Evolutionary conservation across 2,329 filamentous ascomycete genomes (phyloP), one percentile per base, ranked within the genome.

Genomic region (Dothistroma pini): DNA sequence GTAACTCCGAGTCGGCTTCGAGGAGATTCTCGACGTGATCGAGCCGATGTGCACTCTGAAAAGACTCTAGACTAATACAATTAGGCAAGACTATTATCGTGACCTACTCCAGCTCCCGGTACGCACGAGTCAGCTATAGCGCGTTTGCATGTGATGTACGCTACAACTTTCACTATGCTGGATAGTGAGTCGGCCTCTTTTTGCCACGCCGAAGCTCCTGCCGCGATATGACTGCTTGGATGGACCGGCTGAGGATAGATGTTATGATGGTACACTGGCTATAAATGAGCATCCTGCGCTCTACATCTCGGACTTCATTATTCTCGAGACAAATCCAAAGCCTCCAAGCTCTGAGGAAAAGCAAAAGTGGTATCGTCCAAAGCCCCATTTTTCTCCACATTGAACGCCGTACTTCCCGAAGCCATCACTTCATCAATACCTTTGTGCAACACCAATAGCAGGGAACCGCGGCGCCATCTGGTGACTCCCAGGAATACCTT

Each of bases 401-500:
- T 29, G 41, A 29, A 25, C 31, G 32, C 52, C 44, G 19, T 21
- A 8, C 19, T 29, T 14, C 29, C 10, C 10, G 44, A 60, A 60
- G 59, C 21, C 63, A 57, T 65, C 12, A 54, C 56, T 49, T 48
- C 31, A 38, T 58, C 34, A 58, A 47, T 53, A 58, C 35, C 22
- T 58, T 19, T 58, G 56, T 31, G 25, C 31, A 51, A 53, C 49
- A 16, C 47, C 47, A 11, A 58, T 31, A 29, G 48, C 41, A 25
- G 52, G 58, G n/a, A 56, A 60, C 22, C 58, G 34, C 47, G 58
- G 54, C 29, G 58, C 52, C 58, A 60, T 60, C 44, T 60, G 58
- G 19, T 35, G 41, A n/a, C 63, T 66, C 10, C 61, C 61, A 1
- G 64, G 62, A 61, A 66, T 67, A 1, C 64, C 66, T 41, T 68